Conservation (phyloP, 495 filamentous ascomycete genomes). For the Astrocystis sublimbata region DNA sequence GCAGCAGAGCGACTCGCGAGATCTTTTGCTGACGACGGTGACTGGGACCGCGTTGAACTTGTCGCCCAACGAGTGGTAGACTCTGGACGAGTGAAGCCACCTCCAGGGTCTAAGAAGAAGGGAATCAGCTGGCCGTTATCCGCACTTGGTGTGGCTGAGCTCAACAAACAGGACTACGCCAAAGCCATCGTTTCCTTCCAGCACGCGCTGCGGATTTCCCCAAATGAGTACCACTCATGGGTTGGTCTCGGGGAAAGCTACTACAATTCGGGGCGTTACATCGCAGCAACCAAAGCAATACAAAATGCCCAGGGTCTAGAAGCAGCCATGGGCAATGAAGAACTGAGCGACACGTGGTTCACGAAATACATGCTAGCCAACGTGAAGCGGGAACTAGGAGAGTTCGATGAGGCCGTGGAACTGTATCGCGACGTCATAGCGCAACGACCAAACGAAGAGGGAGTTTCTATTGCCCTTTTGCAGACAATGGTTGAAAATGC, state of each 20-base stretch:
- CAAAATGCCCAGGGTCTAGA: conserved; percentile 74
- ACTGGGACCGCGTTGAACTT: conserved; percentile 96
- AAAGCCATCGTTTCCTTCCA: conserved; percentile 91
- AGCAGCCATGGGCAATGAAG: conserved; percentile 44
- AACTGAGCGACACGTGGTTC: conserved; percentile 76
- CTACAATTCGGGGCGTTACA: conserved; percentile 87
- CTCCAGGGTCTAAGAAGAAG: conserved; percentile 87
- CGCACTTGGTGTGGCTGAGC: conserved; percentile 93
- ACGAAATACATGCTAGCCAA: conserved; percentile 97
- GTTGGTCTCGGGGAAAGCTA: conserved; percentile 95
- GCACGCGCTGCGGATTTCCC: conserved; percentile 78
- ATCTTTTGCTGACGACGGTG: conserved; percentile 81
- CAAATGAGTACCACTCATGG: conserved; percentile 90
- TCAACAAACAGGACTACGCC: conserved; percentile 88
- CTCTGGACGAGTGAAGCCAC: conserved; percentile 82
- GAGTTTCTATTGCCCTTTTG: conserved; percentile 80
- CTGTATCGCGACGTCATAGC: conserved; percentile 72
- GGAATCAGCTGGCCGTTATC: conserved; percentile 95
- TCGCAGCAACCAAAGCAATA: conserved; percentile 90
- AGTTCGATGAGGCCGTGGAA: conserved; percentile 77
- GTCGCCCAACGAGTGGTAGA: conserved; percentile 89
- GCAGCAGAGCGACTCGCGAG: conserved; percentile 85
- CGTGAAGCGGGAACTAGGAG: conserved; percentile 84
- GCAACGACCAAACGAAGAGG: conserved; percentile 70
- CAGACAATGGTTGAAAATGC: conserved; percentile 84